Base-by-base conservation (phyloP, 768 basidiomycete genomes). In the Podaxis sp. region DNA sequence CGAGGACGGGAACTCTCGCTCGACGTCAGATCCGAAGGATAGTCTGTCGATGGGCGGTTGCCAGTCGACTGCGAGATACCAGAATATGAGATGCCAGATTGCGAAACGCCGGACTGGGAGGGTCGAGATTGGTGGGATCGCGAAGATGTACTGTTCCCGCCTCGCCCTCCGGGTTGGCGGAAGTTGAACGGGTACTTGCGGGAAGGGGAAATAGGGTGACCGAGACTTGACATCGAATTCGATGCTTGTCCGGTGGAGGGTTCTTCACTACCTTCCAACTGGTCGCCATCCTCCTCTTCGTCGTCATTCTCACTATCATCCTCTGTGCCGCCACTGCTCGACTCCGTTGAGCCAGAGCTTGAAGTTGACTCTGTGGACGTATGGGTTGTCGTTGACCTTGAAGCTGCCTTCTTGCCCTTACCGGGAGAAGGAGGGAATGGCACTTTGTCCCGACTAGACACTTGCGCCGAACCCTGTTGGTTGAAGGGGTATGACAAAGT, bases 171-270 rank as follows among this genome's bases (percentile, higher is more conserved):
- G 5, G 82, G 82, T 1, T 79, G 79, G 18, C 86, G 84, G 71
- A 83, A 82, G 56, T 83, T 78, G 79, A 90, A 89, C 9, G 88
- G 89, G 67, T 87, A 89, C 0, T 86, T 81, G 27, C 59, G 59
- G 5, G 52, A 55, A 23, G 89, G 85, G 36, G 75, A 71, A 55
- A 93, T 79, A 1, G 90, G 91, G 23, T 89, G 87, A 2, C 92
- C 92, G 4, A 94, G 81, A 62, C 88, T 90, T 2, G 91, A 93
- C 86, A 94, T 86, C 6, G 92, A 93, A 18, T 85, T 89, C 0
- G 90, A 91, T 4, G 84, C 88, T 16, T 86, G 80, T 44, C 83
- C 84, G 3, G 85, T 82, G 0, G 87, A 86, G 3, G 76, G 81
- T 0, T 75, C 81, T 38, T 82, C 82, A 11, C 78, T 81, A 1